Percentiles rank a stretch among this genome's conserved stretches.
Evolutionary conservation across 257 asterid species (phyloP).

Genomic region (Penstemon barbatus): DNA sequence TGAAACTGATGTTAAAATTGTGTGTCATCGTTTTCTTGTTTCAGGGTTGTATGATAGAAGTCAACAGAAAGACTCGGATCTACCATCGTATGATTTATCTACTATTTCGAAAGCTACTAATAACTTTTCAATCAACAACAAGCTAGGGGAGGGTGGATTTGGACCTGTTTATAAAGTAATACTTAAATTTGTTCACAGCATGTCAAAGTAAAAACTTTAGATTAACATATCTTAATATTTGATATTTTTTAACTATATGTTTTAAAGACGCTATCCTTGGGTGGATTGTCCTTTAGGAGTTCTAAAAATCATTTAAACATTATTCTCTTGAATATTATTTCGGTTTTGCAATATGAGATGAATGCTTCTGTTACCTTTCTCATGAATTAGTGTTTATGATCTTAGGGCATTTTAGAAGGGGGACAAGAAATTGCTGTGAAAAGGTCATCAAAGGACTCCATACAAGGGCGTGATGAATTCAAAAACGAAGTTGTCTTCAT

Average conservation of each 20-base stretch:
- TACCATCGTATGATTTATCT: slow-evolving; percentile 17
- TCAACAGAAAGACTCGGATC: slow-evolving; percentile 15
- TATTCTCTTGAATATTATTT: no score
- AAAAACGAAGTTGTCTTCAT: slow-evolving; percentile 20
- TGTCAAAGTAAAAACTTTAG: no score
- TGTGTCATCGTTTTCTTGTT: not conserved
- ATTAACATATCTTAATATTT: no score
- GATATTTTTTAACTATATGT: no score
- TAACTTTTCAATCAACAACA: slow-evolving; percentile 16
- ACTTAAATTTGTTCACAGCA: no score
- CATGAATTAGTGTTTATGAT: not conserved
- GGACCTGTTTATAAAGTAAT: slow-evolving; percentile 21
- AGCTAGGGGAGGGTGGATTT: slow-evolving; percentile 26
- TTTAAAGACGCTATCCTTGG: no score
- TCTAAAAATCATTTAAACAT: no score
- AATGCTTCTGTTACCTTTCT: not conserved
- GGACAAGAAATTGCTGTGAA: slow-evolving; percentile 37
- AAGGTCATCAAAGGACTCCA: slow-evolving; percentile 17
- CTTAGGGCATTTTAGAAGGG: slow-evolving; percentile 1
- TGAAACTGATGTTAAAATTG: not conserved
- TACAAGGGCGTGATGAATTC: slow-evolving; percentile 22
- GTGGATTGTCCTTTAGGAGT: no score
- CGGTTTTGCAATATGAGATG: no score
- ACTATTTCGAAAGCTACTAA: slow-evolving; percentile 2
- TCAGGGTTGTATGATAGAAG: slow-evolving; percentile 2